Conservation (phyloP, 2,329 filamentous ascomycete species). For the Purpureocillium takamizusanense region DNA sequence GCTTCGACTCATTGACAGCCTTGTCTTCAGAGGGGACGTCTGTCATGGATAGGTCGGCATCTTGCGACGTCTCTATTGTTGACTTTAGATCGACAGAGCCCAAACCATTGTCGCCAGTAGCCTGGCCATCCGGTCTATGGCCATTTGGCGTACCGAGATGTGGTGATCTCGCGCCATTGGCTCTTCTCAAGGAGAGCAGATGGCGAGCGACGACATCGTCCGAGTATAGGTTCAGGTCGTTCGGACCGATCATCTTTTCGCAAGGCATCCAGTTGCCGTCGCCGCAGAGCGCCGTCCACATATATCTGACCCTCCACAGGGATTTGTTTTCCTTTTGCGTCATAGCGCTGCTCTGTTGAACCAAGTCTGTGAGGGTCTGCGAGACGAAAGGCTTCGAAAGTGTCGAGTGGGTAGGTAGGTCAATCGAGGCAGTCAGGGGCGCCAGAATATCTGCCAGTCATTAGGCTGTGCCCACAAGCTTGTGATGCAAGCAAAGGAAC, state of each 20-base stretch:
- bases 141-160: constrained; percentile 13
- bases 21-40: not conserved
- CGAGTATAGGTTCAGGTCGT: constrained; percentile 47
- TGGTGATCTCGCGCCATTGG: constrained; percentile 3
- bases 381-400: constrained; percentile 68
- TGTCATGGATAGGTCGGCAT: not conserved
- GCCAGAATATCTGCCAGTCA: constrained; percentile 57
- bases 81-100: constrained; percentile 2
- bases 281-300: constrained; percentile 65
- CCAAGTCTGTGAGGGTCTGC: constrained; percentile 62
- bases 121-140: constrained; percentile 6
- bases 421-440: constrained; percentile 65
- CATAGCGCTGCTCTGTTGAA: constrained; percentile 58
- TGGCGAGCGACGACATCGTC: constrained; percentile 34
- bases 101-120: constrained; percentile 5
- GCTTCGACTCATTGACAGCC: too few species aligned
- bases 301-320: constrained; percentile 64
- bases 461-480: not conserved
- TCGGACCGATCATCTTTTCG: constrained; percentile 44
- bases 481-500: not conserved
- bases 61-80: not conserved
- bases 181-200: constrained; percentile 20
- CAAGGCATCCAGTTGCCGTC: constrained; percentile 63
- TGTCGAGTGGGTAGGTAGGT: constrained; percentile 65
- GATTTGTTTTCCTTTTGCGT: constrained; percentile 67